Evolutionary conservation across 2,329 filamentous ascomycete genomes (phyloP), one percentile per base, ranked within the genome.

Genomic region (Penicillium olsonii): DNA sequence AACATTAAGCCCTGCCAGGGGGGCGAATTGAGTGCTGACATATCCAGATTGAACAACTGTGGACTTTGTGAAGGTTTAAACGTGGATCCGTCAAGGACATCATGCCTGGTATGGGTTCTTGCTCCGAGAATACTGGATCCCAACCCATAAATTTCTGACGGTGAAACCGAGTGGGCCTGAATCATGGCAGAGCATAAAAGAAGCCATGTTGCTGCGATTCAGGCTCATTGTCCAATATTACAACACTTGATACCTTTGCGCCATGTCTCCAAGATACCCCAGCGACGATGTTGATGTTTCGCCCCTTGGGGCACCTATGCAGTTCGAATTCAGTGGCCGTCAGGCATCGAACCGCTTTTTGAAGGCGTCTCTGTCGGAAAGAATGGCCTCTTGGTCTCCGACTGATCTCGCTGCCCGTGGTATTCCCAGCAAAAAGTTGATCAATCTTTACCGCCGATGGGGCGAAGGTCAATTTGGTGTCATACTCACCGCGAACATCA

Each of bases 361-460:
- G 55, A 88, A 88, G 67, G 83, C 75, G 5, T 80, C 85, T 35
- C 87, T 88, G 84, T 81, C 81, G 2, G 85, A 88, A 64, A 73
- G 78, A 7, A 70, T 87, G 12, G 81, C 83, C 0, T 82, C 78
- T 5, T 88, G 82, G 82, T 75, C 81, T 50, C 72, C 78, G 6
- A 75, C 75, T 19, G 74, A 82, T 48, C 57, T 80, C 8, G 67
- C 76, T 18, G 74, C 74, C 3, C 77, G 84, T 35, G 79, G 81
- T 19, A 68, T 85, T 4, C 79, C 82, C 6, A 75, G 74, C 11
- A 74, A 77, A 54, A 71, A 78, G 46, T 60, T 82, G 17, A 74
- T 82, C 59, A 79, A 83, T 26, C 70, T 83, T 34, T 87, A 87
- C 67, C 45, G 45, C 35, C 45, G 38, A 11, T 45, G 43, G 43